Conservation (phyloP, 768 basidiomycete genomes). For the Xerocomellus chrysenteron region DNA sequence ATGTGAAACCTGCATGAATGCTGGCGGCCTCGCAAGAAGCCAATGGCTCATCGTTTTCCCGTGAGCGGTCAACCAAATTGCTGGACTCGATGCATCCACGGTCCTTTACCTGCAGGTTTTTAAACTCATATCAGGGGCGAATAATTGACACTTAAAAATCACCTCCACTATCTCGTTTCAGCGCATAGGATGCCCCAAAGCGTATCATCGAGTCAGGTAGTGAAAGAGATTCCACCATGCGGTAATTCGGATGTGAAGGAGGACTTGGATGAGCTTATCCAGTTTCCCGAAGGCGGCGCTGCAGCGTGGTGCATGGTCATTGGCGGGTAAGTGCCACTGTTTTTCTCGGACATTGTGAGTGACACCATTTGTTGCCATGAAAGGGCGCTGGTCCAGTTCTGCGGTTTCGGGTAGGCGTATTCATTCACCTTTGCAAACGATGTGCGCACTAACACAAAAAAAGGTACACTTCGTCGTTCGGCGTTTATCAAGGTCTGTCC, state of each 20-base stretch:
- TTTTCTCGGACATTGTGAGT: background rate
- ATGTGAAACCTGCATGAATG: background rate
- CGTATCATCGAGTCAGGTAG: background rate
- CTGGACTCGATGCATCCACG: background rate
- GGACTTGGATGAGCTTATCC: background rate
- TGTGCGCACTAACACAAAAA: background rate
- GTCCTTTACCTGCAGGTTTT: background rate
- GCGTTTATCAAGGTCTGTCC: slow-evolving; percentile 41
- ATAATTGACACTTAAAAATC: background rate
- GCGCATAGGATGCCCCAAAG: slow-evolving; percentile 4
- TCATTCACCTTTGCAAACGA: background rate
- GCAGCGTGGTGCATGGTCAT: slow-evolving; percentile 26
- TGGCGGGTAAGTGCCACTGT: slow-evolving; percentile 18
- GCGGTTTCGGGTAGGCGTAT: slow-evolving; percentile 32
- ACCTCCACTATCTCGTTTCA: background rate
- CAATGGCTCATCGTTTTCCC: background rate
- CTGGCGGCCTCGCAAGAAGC: background rate
- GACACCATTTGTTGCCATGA: background rate
- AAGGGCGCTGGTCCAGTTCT: slow-evolving; percentile 33
- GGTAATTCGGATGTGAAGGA: background rate
- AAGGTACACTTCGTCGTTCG: slow-evolving; percentile 37
- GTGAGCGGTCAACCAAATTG: background rate
- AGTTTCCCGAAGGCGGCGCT: slow-evolving; percentile 30
- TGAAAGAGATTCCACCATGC: background rate
- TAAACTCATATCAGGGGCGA: background rate